Evolutionary conservation across 768 basidiomycete genomes (phyloP).

Genomic region (Naganishia antarctica): DNA sequence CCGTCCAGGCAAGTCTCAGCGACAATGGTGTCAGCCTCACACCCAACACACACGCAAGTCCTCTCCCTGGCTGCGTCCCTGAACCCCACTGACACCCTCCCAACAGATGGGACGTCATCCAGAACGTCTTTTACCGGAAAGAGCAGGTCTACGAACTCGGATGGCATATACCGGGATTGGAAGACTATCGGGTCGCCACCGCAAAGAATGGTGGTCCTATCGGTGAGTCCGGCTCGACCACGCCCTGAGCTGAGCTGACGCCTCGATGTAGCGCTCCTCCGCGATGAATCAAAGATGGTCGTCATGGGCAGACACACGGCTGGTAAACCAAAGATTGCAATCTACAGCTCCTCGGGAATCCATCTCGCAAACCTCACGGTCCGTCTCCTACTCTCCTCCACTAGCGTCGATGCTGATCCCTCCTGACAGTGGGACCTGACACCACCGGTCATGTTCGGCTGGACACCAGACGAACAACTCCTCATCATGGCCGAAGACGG

Average conservation of each 20-base stretch:
- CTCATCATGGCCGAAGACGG: conserved; percentile 88
- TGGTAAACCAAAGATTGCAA: conserved; percentile 74
- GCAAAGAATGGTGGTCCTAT: conserved; percentile 84
- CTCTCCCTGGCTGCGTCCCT: too few species aligned
- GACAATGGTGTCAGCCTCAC: conserved; percentile 10
- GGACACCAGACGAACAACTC: conserved; percentile 64
- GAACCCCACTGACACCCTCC: too few species aligned
- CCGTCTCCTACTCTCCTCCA: conserved; percentile 43
- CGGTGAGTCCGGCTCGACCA: conserved; percentile 54
- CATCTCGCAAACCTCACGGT: conserved; percentile 51
- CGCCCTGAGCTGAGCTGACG: background rate
- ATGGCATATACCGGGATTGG: conserved; percentile 70
- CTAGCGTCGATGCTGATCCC: background rate
- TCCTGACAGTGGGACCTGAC: conserved; percentile 68
- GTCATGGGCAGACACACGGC: conserved; percentile 58
- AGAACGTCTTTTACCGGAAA: conserved; percentile 74
- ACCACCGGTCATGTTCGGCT: conserved; percentile 58
- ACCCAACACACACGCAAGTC: conserved; percentile 17
- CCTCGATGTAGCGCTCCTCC: conserved; percentile 65
- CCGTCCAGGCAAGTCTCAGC: background rate
- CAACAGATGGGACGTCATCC: conserved; percentile 80
- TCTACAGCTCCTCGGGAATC: conserved; percentile 81
- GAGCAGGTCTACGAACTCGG: conserved; percentile 77
- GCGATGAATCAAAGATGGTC: conserved; percentile 74
- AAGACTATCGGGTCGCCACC: conserved; percentile 72